These are phyloP conservation scores for Fraxinus floribunda DNA, from an alignment of 305 asterid genomes.

Conservation along the genomic window DNA sequence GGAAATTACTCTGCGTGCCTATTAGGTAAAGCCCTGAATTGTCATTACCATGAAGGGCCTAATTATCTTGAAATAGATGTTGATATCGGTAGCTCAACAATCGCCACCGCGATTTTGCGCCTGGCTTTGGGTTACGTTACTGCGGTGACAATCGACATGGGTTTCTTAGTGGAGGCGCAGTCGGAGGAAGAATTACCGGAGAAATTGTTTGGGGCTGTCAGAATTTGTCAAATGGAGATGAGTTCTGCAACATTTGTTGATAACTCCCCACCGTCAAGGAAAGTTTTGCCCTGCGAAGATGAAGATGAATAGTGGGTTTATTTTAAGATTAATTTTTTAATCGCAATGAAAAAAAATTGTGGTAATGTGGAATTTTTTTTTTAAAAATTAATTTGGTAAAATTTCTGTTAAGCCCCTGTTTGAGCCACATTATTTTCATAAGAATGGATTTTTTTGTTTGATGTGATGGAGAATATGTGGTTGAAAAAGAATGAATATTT, in stretches of 20 bases:
- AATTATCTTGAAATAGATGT: constrained; percentile 84
- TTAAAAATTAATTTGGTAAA: background rate
- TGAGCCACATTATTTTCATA: too few relatives aligned
- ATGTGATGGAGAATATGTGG: too few relatives aligned
- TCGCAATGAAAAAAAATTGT: background rate
- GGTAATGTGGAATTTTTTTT: constrained; percentile 30
- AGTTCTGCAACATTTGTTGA: constrained; percentile 64
- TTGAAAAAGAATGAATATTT: too few relatives aligned
- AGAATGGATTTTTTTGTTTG: too few relatives aligned
- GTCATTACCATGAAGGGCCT: constrained; percentile 60
- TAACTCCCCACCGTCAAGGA: constrained; percentile 42
- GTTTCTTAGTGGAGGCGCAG: constrained; percentile 77
- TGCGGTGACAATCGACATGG: constrained; percentile 88
- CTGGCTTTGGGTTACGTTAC: constrained; percentile 85
- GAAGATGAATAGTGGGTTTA: constrained; percentile 33
- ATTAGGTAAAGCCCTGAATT: constrained; percentile 81
- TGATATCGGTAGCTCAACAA: constrained; percentile 82
- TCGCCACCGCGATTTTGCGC: constrained; percentile 77
- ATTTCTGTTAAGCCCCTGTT: background rate
- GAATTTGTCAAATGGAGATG: constrained; percentile 95
- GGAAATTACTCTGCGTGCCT: constrained; percentile 88
- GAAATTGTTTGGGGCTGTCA: constrained; percentile 76
- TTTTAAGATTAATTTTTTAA: constrained; percentile 6
- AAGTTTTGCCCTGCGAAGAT: constrained; percentile 56
- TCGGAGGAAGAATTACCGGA: constrained; percentile 88